These are phyloP conservation scores for Haplosporangium gracile DNA, from an alignment of 192 early-diverging fungal species.

Conservation along the genomic window DNA sequence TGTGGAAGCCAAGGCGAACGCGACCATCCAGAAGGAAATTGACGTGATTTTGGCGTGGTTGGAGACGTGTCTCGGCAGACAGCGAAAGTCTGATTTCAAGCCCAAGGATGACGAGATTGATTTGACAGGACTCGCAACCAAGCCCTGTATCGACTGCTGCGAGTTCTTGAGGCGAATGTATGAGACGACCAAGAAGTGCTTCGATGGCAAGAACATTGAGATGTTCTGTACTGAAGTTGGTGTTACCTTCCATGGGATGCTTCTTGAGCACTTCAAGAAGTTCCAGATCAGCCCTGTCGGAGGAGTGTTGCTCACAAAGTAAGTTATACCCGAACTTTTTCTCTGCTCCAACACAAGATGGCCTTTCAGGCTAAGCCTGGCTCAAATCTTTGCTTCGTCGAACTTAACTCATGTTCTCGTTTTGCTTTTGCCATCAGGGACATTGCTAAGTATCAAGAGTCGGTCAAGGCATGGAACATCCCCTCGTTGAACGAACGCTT, in stretches of 20 bases:
- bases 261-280: slow-evolving; percentile 95
- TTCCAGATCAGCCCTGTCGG: slow-evolving; percentile 88
- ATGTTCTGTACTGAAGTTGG: slow-evolving; percentile 86
- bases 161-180: slow-evolving; percentile 83
- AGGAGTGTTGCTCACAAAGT: slow-evolving; percentile 90
- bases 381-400: neutral
- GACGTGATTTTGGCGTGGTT: slow-evolving; percentile 83
- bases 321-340: slow-evolving; percentile 25
- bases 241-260: slow-evolving; percentile 80
- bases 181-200: slow-evolving; percentile 65
- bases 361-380: neutral
- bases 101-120: slow-evolving; percentile 90
- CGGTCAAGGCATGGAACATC: slow-evolving; percentile 81
- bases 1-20: slow-evolving; percentile 86
- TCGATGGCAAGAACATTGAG: slow-evolving; percentile 85
- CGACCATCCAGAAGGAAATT: slow-evolving; percentile 78
- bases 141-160: slow-evolving; percentile 85
- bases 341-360: neutral
- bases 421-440: slow-evolving; percentile 68
- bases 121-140: slow-evolving; percentile 76
- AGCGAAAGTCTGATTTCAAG: slow-evolving; percentile 92
- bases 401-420: neutral
- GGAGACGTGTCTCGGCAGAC: slow-evolving; percentile 73
- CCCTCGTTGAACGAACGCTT: slow-evolving; percentile 85
- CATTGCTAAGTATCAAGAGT: slow-evolving; percentile 94